Evolutionary conservation across 78 protist genomes (phyloP).

Genomic region (Emiliania huxleyi): DNA sequence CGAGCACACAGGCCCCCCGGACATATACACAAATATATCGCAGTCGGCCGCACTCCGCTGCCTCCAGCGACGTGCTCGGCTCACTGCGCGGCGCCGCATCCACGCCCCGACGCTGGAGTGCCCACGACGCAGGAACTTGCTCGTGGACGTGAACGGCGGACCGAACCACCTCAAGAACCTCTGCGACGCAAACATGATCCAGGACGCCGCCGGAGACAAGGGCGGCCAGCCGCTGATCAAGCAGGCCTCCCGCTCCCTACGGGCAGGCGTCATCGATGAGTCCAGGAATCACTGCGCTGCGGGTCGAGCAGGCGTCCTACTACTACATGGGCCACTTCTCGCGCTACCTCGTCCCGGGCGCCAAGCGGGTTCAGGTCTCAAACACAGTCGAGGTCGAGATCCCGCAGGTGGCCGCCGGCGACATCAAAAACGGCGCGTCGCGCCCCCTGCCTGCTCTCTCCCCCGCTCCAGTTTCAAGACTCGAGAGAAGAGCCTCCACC

Average conservation of each 20-base stretch:
- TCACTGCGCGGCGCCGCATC: too few relatives aligned
- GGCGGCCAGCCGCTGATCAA: neutral
- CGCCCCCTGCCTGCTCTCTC: neutral
- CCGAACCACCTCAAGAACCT: constrained; percentile 43
- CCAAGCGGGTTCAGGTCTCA: neutral
- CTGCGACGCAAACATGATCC: constrained; percentile 36
- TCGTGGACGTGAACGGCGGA: constrained; percentile 28
- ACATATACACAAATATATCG: too few relatives aligned
- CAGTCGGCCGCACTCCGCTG: too few relatives aligned
- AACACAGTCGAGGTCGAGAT: neutral
- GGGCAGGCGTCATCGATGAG: too few relatives aligned
- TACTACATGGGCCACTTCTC: constrained; percentile 51
- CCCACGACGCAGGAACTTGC: too few relatives aligned
- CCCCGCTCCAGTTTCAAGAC: neutral
- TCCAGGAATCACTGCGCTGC: too few relatives aligned
- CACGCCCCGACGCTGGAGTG: too few relatives aligned
- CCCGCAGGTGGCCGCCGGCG: neutral
- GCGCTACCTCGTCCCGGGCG: constrained; percentile 1
- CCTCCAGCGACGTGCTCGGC: too few relatives aligned
- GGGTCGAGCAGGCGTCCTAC: neutral
- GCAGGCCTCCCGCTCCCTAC: neutral
- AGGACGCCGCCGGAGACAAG: neutral
- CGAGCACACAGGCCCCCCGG: too few relatives aligned
- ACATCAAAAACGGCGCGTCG: neutral
- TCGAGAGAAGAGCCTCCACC: too few relatives aligned